Percentiles rank a stretch among this genome's conserved stretches.
phyloP scores from a whole-genome alignment of 2,329 filamentous ascomycete species.

The Penicillium italicum region DNA sequence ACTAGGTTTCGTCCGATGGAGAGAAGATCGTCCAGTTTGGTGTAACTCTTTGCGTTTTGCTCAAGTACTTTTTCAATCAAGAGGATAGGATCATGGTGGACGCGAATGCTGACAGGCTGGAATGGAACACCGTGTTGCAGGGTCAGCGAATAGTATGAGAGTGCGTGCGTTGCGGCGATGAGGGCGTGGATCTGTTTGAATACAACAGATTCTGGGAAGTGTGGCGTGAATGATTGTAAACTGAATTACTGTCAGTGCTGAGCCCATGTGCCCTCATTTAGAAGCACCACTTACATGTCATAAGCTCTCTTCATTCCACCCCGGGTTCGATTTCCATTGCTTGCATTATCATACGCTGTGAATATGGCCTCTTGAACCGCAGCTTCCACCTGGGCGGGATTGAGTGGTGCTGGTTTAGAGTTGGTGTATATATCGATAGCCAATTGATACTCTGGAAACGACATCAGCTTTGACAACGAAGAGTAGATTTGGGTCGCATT shows the following conservation, averaged over 20 bases:
- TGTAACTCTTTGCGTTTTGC: conserved; percentile 60
- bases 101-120: conserved; percentile 63
- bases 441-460: conserved; percentile 38
- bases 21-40: conserved; percentile 61
- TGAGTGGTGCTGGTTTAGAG: conserved; percentile 36
- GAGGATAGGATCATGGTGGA: conserved; percentile 57
- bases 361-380: conserved; percentile 53
- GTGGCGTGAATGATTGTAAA: conserved; percentile 42
- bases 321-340: conserved; percentile 61
- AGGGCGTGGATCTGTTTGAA: conserved; percentile 51
- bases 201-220: conserved; percentile 40
- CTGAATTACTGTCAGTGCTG: conserved; percentile 21
- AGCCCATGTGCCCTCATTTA: neutral
- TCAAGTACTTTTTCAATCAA: conserved; percentile 59
- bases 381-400: conserved; percentile 48
- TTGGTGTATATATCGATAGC: conserved; percentile 42
- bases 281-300: conserved; percentile 48
- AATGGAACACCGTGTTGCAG: conserved; percentile 64
- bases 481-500: conserved; percentile 7
- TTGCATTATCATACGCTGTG: conserved; percentile 61
- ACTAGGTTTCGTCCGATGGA: conserved; percentile 60
- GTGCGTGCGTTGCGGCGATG: conserved; percentile 58
- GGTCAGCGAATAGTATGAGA: conserved; percentile 63
- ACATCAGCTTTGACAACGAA: conserved; percentile 13
- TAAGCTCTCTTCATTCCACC: conserved; percentile 61